phyloP scores from a whole-genome alignment of 176 grass and related monocot genomes.

The Thalia dealbata region DNA sequence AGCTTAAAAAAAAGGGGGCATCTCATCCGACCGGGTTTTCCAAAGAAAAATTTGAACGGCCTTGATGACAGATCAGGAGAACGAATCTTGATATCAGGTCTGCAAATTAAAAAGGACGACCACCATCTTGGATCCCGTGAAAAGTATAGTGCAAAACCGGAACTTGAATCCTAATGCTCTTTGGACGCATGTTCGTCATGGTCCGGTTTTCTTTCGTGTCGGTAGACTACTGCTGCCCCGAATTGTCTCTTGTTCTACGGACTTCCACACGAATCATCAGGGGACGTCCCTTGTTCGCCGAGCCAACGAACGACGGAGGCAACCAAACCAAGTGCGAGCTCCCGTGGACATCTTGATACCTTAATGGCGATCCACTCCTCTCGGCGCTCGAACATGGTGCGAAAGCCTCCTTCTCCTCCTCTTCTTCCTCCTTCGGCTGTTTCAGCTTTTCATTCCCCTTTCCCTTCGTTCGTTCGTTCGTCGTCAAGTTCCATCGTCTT shows the following conservation, averaged over 20 bases:
- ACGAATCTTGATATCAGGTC: too few species aligned
- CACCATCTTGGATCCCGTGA: too few species aligned
- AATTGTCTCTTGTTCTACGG: neutral
- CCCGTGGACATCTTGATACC: neutral
- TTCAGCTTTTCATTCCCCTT: neutral
- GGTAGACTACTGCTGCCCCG: neutral
- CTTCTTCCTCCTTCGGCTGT: neutral
- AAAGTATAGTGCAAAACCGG: too few species aligned
- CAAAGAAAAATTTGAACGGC: too few species aligned
- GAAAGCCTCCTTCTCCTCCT: neutral
- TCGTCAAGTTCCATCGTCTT: neutral
- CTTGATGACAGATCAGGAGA: too few species aligned
- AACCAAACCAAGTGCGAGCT: neutral
- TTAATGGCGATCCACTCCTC: slow-evolving; percentile 1
- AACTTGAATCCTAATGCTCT: neutral
- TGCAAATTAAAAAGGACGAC: too few species aligned
- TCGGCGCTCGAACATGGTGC: neutral
- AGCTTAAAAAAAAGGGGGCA: too few species aligned
- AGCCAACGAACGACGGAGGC: neutral
- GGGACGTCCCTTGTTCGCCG: neutral
- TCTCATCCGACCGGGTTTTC: too few species aligned
- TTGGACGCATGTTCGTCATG: neutral
- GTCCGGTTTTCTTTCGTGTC: neutral
- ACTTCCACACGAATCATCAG: neutral
- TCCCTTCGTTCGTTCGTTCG: neutral